Base-by-base conservation (phyloP, 768 basidiomycete genomes). In the Tulasnella sp. region DNA sequence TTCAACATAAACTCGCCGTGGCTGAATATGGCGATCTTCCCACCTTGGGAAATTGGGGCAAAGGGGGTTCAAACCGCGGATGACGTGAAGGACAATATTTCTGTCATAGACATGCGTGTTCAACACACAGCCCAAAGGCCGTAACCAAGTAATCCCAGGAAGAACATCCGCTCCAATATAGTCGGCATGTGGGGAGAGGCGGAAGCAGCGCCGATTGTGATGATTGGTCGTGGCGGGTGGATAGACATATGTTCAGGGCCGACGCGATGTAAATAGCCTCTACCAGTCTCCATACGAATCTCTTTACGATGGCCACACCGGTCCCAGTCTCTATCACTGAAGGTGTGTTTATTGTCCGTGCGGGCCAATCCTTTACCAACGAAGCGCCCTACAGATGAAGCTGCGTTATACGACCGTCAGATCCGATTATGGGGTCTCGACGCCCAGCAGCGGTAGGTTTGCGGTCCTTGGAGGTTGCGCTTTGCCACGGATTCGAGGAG, bases 351-450 rank as follows among this genome's bases (percentile, higher is more conserved):
- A 70, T n/a, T 56, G 5, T 8, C 23, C 21, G n/a, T 5, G 27
- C 19, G 11, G 10, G 41, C n/a, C 23, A 4, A 48, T 56, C 30
- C 38, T 27, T 2, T 62, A 21, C 30, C 50, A 43, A 26, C 51
- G 10, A n/a, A 21, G 45, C 34, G 34, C 15, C 34, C 15, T 38
- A 7, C 60, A 81, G 79, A 81, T 67, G 79, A 85, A 65, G 83
- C 81, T n/a, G 89, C 87, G 13, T 78, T 96, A 24, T 96, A 98
- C 71, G 96, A 98, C 71, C 84, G 95, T 26, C 94, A 98, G 72
- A 96, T 98, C 75, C 83, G 95, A 29, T 74, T 97, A 65, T 99
- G 96, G 96, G 96, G 96, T 47, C 81, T 97, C 43, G 96, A 97
- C 70, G 96, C 96, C 34, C 96, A 99, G 70, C 91, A 96, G 73